Conservation (phyloP, 1,284 basidiomycete genomes). For the Hemileia vastatrix region DNA sequence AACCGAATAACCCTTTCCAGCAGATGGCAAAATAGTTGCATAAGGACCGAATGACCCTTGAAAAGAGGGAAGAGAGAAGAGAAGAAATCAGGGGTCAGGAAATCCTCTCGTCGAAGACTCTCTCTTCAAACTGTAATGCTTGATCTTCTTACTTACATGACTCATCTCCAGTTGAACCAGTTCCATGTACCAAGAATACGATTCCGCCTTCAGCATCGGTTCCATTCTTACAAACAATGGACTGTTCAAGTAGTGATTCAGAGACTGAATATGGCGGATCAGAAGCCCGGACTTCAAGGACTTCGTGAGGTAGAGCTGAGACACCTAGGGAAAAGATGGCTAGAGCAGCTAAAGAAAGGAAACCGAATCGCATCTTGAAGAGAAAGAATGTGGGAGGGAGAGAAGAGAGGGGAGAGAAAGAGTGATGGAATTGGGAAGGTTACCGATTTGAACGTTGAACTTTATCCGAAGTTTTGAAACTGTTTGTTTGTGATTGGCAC, state of each 20-base stretch:
- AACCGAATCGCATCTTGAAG: not conserved
- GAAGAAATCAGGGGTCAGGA: too few relatives aligned
- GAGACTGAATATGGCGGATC: constrained; percentile 13
- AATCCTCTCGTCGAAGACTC: too few relatives aligned
- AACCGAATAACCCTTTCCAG: constrained; percentile 38
- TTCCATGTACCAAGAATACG: constrained; percentile 43
- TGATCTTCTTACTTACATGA: constrained; percentile 32
- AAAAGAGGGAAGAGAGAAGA: too few relatives aligned
- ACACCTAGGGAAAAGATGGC: not conserved
- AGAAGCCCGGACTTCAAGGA: constrained; percentile 2
- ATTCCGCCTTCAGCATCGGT: constrained; percentile 29
- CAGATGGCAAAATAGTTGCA: constrained; percentile 22
- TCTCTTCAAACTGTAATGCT: not conserved
- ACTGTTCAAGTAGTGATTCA: not conserved
- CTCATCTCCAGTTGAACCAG: constrained; percentile 31
- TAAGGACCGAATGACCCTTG: too few relatives aligned
- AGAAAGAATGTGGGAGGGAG: not conserved
- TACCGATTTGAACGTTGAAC: too few relatives aligned
- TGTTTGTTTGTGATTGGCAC: too few relatives aligned
- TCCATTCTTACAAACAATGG: constrained; percentile 15
- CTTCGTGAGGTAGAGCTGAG: not conserved
- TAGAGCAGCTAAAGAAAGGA: not conserved
- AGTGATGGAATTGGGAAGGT: not conserved
- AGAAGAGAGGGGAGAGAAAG: not conserved
- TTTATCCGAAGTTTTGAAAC: too few relatives aligned